phyloP scores from a whole-genome alignment of 371 early-diverging fungal genomes.

The Blastocladiella emersonii region DNA sequence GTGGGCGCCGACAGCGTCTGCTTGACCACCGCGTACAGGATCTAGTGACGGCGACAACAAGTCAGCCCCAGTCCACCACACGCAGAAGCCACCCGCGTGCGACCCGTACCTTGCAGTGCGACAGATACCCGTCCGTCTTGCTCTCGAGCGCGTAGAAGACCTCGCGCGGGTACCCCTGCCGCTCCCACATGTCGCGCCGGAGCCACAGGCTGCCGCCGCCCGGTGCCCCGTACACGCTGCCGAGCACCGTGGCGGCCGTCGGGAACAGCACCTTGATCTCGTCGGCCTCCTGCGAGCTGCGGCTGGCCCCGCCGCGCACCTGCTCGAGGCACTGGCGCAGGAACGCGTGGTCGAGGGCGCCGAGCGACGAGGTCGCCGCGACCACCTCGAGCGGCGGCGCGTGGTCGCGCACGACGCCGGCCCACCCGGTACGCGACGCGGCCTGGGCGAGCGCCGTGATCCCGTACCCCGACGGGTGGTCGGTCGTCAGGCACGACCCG shows the following conservation, averaged over 20 bases:
- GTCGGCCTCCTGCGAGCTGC: neutral
- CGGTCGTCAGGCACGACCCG: neutral
- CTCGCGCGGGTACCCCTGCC: no score
- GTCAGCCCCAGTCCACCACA: no score
- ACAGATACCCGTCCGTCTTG: no score
- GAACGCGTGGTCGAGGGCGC: conserved; percentile 5
- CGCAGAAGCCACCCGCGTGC: no score
- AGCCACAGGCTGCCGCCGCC: neutral
- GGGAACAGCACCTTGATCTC: neutral
- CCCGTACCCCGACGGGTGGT: conserved; percentile 9
- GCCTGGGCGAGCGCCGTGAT: conserved; percentile 6
- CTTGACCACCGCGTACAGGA: neutral
- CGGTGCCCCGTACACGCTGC: neutral
- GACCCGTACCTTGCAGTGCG: no score
- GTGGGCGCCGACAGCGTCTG: neutral
- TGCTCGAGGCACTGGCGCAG: neutral
- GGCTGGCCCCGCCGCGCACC: neutral
- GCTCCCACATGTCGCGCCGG: no score
- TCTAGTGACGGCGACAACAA: no score
- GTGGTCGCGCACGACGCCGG: neutral
- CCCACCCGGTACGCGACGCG: no score
- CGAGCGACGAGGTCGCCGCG: conserved; percentile 19
- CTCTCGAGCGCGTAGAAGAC: no score
- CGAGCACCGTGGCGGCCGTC: neutral
- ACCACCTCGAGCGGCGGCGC: neutral